Evolutionary conservation across 2,329 filamentous ascomycete species (phyloP).

Genomic region (Ceratocystis albifundus): DNA sequence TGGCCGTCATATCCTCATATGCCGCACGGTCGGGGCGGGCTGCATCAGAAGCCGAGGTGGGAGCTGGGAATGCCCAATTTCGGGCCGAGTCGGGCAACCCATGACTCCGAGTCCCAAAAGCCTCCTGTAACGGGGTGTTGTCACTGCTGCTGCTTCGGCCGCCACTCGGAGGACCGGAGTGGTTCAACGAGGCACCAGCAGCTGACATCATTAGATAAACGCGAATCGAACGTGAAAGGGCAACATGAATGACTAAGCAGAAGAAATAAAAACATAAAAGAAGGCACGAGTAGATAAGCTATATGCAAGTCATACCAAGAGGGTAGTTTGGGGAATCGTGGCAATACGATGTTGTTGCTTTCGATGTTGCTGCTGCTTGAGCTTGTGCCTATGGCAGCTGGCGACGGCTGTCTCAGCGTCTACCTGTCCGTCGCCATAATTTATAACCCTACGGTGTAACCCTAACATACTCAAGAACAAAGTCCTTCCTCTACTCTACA

Average conservation of each 20-base stretch:
- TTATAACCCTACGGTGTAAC: background rate
- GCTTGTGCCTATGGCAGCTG: background rate
- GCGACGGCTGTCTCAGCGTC: background rate
- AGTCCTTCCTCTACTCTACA: background rate
- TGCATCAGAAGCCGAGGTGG: conserved; percentile 16
- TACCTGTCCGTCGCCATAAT: too few species aligned
- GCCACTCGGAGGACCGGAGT: conserved; percentile 25
- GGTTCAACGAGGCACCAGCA: conserved; percentile 22
- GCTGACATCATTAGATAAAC: conserved; percentile 23
- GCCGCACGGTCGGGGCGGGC: conserved; percentile 50
- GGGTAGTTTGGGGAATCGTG: conserved; percentile 27
- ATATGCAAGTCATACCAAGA: background rate
- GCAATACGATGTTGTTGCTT: conserved; percentile 26
- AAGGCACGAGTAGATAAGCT: conserved; percentile 24
- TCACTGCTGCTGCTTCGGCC: conserved; percentile 30
- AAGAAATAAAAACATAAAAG: background rate
- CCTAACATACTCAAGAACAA: background rate
- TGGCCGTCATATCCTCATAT: conserved; percentile 92
- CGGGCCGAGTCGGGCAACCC: conserved; percentile 37
- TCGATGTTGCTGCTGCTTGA: background rate
- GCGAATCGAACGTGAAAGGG: background rate
- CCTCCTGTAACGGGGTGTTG: conserved; percentile 36
- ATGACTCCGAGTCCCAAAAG: too few species aligned
- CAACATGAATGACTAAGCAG: background rate
- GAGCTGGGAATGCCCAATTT: conserved; percentile 32